These are phyloP conservation scores for Lodderomyces beijingensis DNA, from an alignment of 1,139 yeast species.

Conservation along the genomic window DNA sequence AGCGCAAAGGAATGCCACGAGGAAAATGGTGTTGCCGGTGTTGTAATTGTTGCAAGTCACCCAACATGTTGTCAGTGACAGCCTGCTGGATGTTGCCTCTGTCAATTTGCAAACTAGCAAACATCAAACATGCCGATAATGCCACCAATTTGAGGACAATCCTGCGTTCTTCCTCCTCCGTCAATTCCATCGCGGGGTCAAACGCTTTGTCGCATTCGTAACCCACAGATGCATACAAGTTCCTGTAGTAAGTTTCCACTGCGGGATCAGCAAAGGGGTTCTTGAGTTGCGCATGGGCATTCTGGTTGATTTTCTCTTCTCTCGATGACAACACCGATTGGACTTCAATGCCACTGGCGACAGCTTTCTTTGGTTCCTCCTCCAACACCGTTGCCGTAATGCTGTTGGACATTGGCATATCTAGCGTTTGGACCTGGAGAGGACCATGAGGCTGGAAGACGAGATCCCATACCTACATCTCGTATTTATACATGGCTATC, in stretches of 20 bases:
- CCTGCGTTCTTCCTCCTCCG: constrained; percentile 27
- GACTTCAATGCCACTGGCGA: no score
- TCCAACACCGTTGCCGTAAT: no score
- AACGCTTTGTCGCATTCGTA: constrained; percentile 32
- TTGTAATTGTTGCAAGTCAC: constrained; percentile 30
- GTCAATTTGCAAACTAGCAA: constrained; percentile 29
- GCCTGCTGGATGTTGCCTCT: constrained; percentile 31
- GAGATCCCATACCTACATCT: no score
- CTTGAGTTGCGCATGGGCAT: constrained; percentile 5
- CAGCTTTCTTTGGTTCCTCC: no score
- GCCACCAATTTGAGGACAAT: constrained; percentile 24
- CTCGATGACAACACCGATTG: constrained; percentile 51
- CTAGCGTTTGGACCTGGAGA: no score
- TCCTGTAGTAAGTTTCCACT: constrained; percentile 12
- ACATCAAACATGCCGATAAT: constrained; percentile 27
- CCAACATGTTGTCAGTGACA: constrained; percentile 27
- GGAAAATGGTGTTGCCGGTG: constrained; percentile 26
- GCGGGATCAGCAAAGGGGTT: constrained; percentile 11
- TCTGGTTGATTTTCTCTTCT: constrained; percentile 53
- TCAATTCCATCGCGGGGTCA: constrained; percentile 35
- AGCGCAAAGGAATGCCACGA: constrained; percentile 24
- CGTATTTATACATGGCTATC: no score
- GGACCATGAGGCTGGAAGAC: no score
- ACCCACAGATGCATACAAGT: constrained; percentile 24
- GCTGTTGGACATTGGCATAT: no score